Evolutionary conservation across 2,329 filamentous ascomycete genomes (phyloP), one percentile per base, ranked within the genome.

Genomic region (Xylaria sp.): DNA sequence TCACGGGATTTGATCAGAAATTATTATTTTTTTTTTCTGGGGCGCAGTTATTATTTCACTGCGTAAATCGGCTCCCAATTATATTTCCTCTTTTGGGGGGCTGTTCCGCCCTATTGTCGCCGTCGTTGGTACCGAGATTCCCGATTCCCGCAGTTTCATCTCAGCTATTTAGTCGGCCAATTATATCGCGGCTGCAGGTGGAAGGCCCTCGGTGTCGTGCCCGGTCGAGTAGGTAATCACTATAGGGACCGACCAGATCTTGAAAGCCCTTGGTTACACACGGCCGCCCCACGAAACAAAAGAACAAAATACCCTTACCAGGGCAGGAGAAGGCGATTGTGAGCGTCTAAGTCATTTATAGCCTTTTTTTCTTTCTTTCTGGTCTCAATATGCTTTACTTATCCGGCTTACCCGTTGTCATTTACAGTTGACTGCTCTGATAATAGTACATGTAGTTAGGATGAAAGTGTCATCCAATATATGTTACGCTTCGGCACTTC

Each of bases 211-310:
- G 15, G 55, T 36, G 47, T 61, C 36, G 47, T n/a, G 27, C 45
- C 36, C 27, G 31, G 9, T 29, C 25, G 36, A 53, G 42, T 31
- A 31, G 29, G 42, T 36, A 61, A 27, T 58, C 36, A 47, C 13
- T 36, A 38, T 44, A 15, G 20, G 38, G 38, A 27, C 33, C n/a
- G 45, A 57, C n/a, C n/a, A n/a, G n/a, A n/a, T 42, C 9, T 62
- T 27, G 33, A 56, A 25, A 25, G 47, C 17, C 17, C 25, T 44
- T 51, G 27, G 54, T 53, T 31, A 58, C 36, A 54, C 38, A 33
- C 51, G 20, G 33, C 42, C 33, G 27, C 59, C 49, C 59, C 49
- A 54, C 49, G 47, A 22, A 45, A 38, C 47, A 33, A 50, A 61
- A 33, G 38, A 15, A 44, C 25, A 29, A 36, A 22, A 33, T 25